These are phyloP conservation scores for Skeletonema potamos DNA, from an alignment of 108 stramenopile genomes.

Conservation along the genomic window DNA sequence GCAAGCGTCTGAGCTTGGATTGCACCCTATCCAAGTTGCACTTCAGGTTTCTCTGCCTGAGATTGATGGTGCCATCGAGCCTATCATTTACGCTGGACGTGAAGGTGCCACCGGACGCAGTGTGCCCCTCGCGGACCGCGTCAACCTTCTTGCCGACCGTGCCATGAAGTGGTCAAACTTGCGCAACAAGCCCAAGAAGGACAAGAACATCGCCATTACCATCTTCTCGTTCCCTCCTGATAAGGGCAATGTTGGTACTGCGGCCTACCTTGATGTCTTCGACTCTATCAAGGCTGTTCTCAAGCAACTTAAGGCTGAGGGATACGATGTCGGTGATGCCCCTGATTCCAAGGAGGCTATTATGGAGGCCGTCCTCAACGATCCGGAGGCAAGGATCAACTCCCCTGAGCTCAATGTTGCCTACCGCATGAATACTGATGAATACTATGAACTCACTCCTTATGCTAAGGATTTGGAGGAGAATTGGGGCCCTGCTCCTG, in stretches of 20 bases:
- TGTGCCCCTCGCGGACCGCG: constrained; percentile 94
- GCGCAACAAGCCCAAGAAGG: constrained; percentile 78
- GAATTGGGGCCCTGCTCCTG: constrained; percentile 98
- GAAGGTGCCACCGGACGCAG: constrained; percentile 94
- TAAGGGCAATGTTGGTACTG: constrained; percentile 98
- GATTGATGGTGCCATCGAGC: constrained; percentile 97
- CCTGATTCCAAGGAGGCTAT: constrained; percentile 79
- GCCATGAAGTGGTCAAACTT: constrained; percentile 90
- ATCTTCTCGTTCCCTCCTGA: constrained; percentile 98
- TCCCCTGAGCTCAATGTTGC: constrained; percentile 95
- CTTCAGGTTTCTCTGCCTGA: constrained; percentile 96
- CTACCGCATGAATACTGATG: constrained; percentile 94
- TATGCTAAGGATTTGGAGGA: constrained; percentile 93
- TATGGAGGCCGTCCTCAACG: constrained; percentile 89
- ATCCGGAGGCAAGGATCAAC: constrained; percentile 92
- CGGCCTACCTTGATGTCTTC: constrained; percentile 98
- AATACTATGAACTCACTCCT: constrained; percentile 93
- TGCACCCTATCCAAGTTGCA: constrained; percentile 96
- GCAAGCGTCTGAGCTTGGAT: constrained; percentile 94
- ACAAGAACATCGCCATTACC: constrained; percentile 97
- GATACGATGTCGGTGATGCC: constrained; percentile 92
- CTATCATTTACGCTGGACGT: constrained; percentile 95
- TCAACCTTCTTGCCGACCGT: constrained; percentile 92
- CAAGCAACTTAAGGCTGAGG: constrained; percentile 83
- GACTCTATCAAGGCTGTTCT: constrained; percentile 94